Conservation (phyloP, 2,329 filamentous ascomycete genomes). For the Colletotrichum destructivum region DNA sequence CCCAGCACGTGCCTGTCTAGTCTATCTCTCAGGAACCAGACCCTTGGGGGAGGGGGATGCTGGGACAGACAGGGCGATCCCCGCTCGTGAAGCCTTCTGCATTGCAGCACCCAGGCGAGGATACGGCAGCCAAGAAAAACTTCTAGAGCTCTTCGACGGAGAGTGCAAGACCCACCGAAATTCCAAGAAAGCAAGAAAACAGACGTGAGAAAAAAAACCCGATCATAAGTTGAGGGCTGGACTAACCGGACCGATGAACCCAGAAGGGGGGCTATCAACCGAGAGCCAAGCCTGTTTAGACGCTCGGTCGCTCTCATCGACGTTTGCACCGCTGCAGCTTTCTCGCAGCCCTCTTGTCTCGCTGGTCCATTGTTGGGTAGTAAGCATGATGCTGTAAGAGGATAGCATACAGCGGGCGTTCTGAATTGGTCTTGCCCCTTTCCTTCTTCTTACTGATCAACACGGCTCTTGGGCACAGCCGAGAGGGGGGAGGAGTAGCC, state of each 20-base stretch:
- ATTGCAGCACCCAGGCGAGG: slow-evolving; percentile 7
- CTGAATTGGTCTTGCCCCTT: not conserved
- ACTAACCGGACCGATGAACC: not conserved
- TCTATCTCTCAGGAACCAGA: not conserved
- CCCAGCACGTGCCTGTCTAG: too few species aligned
- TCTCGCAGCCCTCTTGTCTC: not conserved
- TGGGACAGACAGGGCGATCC: not conserved
- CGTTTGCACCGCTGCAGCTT: slow-evolving; percentile 14
- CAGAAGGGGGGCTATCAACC: not conserved
- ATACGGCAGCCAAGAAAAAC: not conserved
- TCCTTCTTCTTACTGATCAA: slow-evolving; percentile 22
- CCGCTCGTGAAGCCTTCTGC: slow-evolving; percentile 10
- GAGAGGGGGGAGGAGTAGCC: slow-evolving; percentile 10
- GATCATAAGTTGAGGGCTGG: not conserved
- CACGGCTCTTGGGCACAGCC: slow-evolving; percentile 35
- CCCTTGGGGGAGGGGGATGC: not conserved
- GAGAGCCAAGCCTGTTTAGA: slow-evolving; percentile 12
- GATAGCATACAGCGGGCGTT: not conserved
- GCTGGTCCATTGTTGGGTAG: not conserved
- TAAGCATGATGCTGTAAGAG: not conserved
- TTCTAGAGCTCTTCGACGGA: slow-evolving; percentile 15
- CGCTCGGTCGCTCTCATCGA: not conserved
- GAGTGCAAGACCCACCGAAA: not conserved
- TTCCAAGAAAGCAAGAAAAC: not conserved
- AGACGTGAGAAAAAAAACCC: not conserved